Conservation (phyloP, 2,329 filamentous ascomycete species). For the Capronia epimyces region DNA sequence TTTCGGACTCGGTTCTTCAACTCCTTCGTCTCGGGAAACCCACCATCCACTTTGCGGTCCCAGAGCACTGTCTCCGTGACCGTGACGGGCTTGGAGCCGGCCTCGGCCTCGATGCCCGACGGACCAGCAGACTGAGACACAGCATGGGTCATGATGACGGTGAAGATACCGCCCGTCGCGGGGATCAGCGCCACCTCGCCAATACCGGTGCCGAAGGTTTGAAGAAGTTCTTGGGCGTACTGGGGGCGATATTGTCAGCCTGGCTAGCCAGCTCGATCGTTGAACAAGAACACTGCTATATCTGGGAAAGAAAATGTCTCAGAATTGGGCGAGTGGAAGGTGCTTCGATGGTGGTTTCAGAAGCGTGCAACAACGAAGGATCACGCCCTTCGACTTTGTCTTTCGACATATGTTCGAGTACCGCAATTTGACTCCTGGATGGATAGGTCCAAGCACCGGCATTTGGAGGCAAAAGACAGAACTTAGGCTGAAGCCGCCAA, state of each 20-base stretch:
- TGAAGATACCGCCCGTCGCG: constrained; percentile 75
- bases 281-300: too few species aligned
- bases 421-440: too few species aligned
- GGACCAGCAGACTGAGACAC: background rate
- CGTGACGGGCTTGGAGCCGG: constrained; percentile 12
- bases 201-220: constrained; percentile 76
- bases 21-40: constrained; percentile 91
- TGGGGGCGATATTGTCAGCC: constrained; percentile 37
- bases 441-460: too few species aligned
- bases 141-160: constrained; percentile 56
- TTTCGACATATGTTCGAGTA: too few species aligned
- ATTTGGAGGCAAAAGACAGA: constrained; percentile 1
- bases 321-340: too few species aligned
- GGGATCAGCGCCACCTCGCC: constrained; percentile 87
- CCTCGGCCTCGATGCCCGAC: background rate
- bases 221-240: constrained; percentile 93
- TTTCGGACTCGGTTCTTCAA: constrained; percentile 80
- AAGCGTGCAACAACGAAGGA: too few species aligned
- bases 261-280: too few species aligned
- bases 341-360: too few species aligned
- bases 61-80: constrained; percentile 59
- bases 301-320: too few species aligned
- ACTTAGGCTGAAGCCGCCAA: background rate
- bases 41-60: constrained; percentile 80
- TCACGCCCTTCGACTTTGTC: background rate